These are phyloP conservation scores for Paragyromitra xinjiangensis DNA, from an alignment of 495 filamentous ascomycete species.

Conservation along the genomic window DNA sequence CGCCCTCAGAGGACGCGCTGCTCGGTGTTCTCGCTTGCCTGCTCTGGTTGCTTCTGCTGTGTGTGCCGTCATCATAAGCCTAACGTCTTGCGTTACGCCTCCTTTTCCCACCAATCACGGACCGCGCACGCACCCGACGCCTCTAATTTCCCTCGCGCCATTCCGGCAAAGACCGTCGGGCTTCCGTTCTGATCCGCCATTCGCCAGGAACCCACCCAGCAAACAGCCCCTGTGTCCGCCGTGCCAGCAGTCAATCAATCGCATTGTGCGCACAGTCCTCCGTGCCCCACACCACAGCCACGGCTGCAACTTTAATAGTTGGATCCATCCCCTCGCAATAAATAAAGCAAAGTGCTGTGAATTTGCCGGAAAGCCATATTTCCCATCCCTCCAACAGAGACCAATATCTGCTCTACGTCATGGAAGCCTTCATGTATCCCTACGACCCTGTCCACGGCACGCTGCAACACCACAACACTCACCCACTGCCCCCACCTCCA, in stretches of 20 bases:
- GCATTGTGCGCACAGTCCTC: conserved; percentile 33
- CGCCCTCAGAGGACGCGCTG: conserved; percentile 52
- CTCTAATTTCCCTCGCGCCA: conserved; percentile 2
- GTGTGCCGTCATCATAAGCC: conserved; percentile 43
- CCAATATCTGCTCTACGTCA: conserved; percentile 10
- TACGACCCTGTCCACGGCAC: conserved; percentile 42
- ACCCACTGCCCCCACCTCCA: conserved; percentile 14
- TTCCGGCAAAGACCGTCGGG: conserved; percentile 38
- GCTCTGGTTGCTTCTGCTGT: conserved; percentile 22
- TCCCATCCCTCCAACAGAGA: not conserved
- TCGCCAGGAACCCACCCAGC: conserved; percentile 26
- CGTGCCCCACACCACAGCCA: conserved; percentile 12
- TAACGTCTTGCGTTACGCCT: conserved; percentile 25
- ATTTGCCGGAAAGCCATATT: conserved; percentile 24
- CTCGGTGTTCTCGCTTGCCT: conserved; percentile 49
- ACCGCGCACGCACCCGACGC: conserved; percentile 7
- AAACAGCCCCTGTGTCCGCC: conserved; percentile 25
- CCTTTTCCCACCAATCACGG: conserved; percentile 29
- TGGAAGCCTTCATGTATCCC: conserved; percentile 16
- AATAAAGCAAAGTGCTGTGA: conserved; percentile 39
- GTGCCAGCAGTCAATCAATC: not conserved
- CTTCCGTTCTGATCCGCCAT: conserved; percentile 34
- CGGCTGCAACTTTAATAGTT: conserved; percentile 33
- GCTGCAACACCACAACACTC: conserved; percentile 23
- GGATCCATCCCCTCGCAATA: conserved; percentile 35